A percentile compares a stretch with the other conserved stretches of the same genome.
Evolutionary conservation across 2,329 filamentous ascomycete genomes (phyloP).

Genomic region (Plenodomus tracheiphilus): DNA sequence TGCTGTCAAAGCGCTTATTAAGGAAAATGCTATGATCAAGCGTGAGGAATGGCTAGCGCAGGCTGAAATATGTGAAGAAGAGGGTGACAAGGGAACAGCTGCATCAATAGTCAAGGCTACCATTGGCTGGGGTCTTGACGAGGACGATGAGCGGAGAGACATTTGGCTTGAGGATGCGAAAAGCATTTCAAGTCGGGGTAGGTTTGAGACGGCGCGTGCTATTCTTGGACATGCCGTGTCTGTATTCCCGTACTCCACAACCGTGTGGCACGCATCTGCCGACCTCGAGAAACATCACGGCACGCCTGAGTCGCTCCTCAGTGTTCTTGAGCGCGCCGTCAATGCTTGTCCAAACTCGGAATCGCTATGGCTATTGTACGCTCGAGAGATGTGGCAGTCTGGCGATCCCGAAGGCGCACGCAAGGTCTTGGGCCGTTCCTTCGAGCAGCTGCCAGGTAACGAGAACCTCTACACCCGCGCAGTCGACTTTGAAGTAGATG

Average conservation of each 20-base stretch:
- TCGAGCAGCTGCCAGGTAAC: conserved; percentile 93
- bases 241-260: conserved; percentile 85
- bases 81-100: conserved; percentile 84
- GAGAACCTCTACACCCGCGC: conserved; percentile 98
- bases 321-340: conserved; percentile 87
- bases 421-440: conserved; percentile 82
- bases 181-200: conserved; percentile 76
- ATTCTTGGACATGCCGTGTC: conserved; percentile 91
- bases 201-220: conserved; percentile 86
- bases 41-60: conserved; percentile 96
- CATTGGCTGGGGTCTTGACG: conserved; percentile 87
- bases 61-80: conserved; percentile 91
- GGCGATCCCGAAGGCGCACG: conserved; percentile 87
- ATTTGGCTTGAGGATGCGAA: conserved; percentile 95
- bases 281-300: conserved; percentile 92
- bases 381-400: conserved; percentile 89
- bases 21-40: conserved; percentile 94
- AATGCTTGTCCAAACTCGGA: conserved; percentile 91
- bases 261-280: conserved; percentile 86
- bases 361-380: conserved; percentile 92
- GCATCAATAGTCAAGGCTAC: conserved; percentile 90
- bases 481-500: conserved; percentile 94
- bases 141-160: conserved; percentile 94
- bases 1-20: conserved; percentile 83
- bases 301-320: conserved; percentile 77